phyloP scores from a whole-genome alignment of 1,284 basidiomycete genomes.

The Phellinidium pouzarii region DNA sequence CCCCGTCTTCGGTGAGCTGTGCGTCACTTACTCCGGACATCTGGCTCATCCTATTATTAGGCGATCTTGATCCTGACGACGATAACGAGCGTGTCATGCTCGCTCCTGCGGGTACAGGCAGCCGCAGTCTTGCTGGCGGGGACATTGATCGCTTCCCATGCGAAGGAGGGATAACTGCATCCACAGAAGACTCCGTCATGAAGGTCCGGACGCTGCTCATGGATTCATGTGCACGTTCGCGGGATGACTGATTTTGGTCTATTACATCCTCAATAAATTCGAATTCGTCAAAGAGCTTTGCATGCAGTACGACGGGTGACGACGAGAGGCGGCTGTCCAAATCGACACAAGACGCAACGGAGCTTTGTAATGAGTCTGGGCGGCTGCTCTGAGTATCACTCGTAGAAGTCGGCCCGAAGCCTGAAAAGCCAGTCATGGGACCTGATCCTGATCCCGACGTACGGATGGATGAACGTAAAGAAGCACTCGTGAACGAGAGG shows the following conservation, averaged over 20 bases:
- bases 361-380: slow-evolving; percentile 10
- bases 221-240: slow-evolving; percentile 33
- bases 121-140: slow-evolving; percentile 18
- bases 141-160: slow-evolving; percentile 22
- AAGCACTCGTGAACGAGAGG: slow-evolving; percentile 1
- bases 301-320: slow-evolving; percentile 17
- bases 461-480: slow-evolving; percentile 6
- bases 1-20: slow-evolving; percentile 38
- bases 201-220: slow-evolving; percentile 54
- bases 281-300: slow-evolving; percentile 9
- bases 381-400: slow-evolving; percentile 10
- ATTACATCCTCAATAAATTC: not conserved
- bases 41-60: not conserved
- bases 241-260: not conserved
- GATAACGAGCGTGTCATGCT: slow-evolving; percentile 14
- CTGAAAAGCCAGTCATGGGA: slow-evolving; percentile 3
- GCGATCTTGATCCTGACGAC: slow-evolving; percentile 19
- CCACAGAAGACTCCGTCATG: slow-evolving; percentile 48
- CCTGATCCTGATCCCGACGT: slow-evolving; percentile 9
- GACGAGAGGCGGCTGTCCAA: slow-evolving; percentile 16
- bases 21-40: slow-evolving; percentile 3
- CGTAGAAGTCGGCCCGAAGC: slow-evolving; percentile 4
- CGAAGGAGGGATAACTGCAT: slow-evolving; percentile 42
- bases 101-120: not conserved
- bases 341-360: slow-evolving; percentile 13